Evolutionary conservation across 371 early-diverging fungal genomes (phyloP), one percentile per base, ranked within the genome.

Genomic region (Actinomortierella ambigua): DNA sequence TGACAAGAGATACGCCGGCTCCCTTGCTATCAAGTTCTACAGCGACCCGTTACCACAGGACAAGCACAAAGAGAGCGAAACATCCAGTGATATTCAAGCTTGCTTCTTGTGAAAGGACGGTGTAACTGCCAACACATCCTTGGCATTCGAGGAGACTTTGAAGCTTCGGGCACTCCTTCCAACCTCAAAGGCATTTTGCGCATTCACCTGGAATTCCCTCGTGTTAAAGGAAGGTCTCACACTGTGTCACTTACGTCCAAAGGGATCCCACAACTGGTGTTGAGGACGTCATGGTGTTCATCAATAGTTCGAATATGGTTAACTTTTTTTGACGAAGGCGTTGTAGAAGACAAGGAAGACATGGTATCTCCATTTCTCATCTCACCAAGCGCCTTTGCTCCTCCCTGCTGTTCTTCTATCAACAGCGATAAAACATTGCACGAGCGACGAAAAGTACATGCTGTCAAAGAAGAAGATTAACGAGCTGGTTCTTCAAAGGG

Each of bases 281-380:
- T n/a, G 59, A 59, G 40, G 59, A 52, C 50, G 28, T 59, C 24
- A 50, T 59, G 50, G 50, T 59, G 51, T 59, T 27, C 50, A 59
- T 59, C n/a, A 28, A 51, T 50, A 23, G 29, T n/a, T 13, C 14
- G 2, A 59, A 52, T 51, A 50, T 52, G 59, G 50, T 50, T 27
- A 50, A 27, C 22, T 50, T 52, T 43, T 59, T 59, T 42, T 50
- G n/a, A 59, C 29, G 59, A 51, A 23, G 52, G 43, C n/a, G 50
- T 59, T 48, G 47, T n/a, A 27, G 50, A 17, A 6, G 17, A 46
- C 46, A 46, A 46, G 46, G 46, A 46, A 5, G 46, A 46, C n/a
- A 42, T 24, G 59, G 22, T 3, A n/a, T n/a, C n/a, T n/a, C n/a
- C n/a, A n/a, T n/a, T n/a, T n/a, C n/a, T n/a, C n/a, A n/a, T n/a